Conservation (phyloP, 2,329 filamentous ascomycete genomes). For the Nothophoma quercina region DNA sequence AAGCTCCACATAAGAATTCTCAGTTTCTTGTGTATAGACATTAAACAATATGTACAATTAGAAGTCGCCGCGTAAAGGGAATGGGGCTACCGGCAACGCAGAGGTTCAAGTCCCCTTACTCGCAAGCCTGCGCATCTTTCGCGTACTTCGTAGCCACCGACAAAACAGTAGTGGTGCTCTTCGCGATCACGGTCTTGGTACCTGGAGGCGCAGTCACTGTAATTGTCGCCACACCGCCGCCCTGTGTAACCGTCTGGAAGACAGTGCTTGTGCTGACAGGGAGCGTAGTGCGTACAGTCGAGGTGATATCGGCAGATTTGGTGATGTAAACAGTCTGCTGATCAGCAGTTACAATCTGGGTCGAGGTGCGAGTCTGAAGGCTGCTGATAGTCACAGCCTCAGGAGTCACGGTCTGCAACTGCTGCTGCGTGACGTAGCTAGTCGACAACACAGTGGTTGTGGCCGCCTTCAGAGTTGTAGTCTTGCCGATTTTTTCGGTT, state of each 20-base stretch:
- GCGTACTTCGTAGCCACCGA: slow-evolving; percentile 19
- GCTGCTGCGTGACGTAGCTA: slow-evolving; percentile 16
- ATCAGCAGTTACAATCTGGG: slow-evolving; percentile 12
- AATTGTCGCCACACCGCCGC: slow-evolving; percentile 16
- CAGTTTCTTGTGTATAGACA: neutral
- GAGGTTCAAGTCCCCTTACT: no score
- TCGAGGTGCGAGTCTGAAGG: slow-evolving; percentile 22
- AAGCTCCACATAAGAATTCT: no score
- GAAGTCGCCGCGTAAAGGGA: neutral
- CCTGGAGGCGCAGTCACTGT: slow-evolving; percentile 21
- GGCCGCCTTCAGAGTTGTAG: slow-evolving; percentile 26
- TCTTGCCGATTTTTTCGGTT: slow-evolving; percentile 25
- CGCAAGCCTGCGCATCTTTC: slow-evolving; percentile 25
- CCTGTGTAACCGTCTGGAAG: slow-evolving; percentile 20
- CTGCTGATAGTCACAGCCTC: slow-evolving; percentile 28
- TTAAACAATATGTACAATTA: neutral
- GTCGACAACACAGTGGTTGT: slow-evolving; percentile 24
- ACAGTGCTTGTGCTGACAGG: slow-evolving; percentile 23
- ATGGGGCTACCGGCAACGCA: no score
- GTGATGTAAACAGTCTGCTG: slow-evolving; percentile 24
- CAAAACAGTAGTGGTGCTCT: slow-evolving; percentile 21
- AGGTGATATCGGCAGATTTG: slow-evolving; percentile 21
- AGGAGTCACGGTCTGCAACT: slow-evolving; percentile 25
- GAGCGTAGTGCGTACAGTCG: slow-evolving; percentile 30
- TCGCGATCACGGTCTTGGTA: slow-evolving; percentile 22